These are phyloP conservation scores for Chaetomiaceae sp. DNA, from an alignment of 2,329 filamentous ascomycete species.

Conservation along the genomic window DNA sequence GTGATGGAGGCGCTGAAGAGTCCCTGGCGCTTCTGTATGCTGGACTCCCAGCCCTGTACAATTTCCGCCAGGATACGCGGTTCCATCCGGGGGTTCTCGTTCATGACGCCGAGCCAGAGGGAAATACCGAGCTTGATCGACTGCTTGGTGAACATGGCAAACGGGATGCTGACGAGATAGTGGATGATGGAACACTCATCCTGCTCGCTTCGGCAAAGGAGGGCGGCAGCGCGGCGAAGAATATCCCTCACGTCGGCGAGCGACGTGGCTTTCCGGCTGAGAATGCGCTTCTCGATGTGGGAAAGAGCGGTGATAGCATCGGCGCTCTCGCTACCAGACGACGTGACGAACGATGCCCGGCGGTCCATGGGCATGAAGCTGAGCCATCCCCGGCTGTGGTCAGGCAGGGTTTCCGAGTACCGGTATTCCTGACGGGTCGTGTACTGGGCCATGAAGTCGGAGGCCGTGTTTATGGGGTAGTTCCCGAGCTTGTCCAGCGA, in stretches of 20 bases:
- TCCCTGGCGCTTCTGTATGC: conserved; percentile 70
- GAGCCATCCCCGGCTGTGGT: conserved; percentile 63
- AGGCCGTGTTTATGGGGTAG: conserved; percentile 80
- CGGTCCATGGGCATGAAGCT: conserved; percentile 54
- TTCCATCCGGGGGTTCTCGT: conserved; percentile 88
- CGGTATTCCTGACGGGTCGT: conserved; percentile 95
- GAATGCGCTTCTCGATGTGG: conserved; percentile 67
- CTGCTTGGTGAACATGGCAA: conserved; percentile 87
- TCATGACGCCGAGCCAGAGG: conserved; percentile 93
- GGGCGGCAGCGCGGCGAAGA: conserved; percentile 75
- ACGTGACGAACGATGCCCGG: conserved; percentile 48
- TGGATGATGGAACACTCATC: conserved; percentile 77
- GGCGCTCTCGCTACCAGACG: conserved; percentile 49
- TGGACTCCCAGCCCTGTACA: conserved; percentile 84
- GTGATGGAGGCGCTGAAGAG: conserved; percentile 72
- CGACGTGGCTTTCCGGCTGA: conserved; percentile 64
- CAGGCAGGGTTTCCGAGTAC: conserved; percentile 71
- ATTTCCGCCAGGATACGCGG: conserved; percentile 82
- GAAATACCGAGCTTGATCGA: conserved; percentile 95
- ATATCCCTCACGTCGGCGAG: conserved; percentile 74
- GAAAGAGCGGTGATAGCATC: conserved; percentile 63
- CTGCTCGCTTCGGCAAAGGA: conserved; percentile 73
- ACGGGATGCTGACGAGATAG: conserved; percentile 88
- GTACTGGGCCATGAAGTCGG: conserved; percentile 95
- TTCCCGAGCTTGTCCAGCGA: conserved; percentile 74